Conservation (phyloP, 306 rosid species). For the Mimosa pudica region DNA sequence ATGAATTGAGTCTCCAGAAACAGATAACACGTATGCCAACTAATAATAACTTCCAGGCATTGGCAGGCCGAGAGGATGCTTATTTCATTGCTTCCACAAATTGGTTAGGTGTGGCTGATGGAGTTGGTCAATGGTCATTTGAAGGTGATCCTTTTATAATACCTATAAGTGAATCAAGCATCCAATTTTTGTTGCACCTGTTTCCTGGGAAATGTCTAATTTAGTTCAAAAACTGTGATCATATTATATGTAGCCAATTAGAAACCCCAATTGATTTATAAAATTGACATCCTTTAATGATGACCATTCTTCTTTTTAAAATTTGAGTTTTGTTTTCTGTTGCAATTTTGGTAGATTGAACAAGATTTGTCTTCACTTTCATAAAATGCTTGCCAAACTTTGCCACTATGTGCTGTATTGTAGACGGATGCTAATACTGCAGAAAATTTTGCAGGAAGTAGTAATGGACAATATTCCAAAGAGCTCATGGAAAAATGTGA, state of each 20-base stretch:
- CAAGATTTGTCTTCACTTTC: slow-evolving; percentile 2
- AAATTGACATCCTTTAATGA: slow-evolving; percentile 24
- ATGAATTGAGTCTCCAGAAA: slow-evolving; percentile 22
- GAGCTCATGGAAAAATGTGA: slow-evolving; percentile 70
- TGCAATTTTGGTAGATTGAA: slow-evolving; percentile 25
- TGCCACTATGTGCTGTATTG: not conserved
- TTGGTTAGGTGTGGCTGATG: slow-evolving; percentile 87
- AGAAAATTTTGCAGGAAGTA: slow-evolving; percentile 47
- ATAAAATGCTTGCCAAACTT: slow-evolving; percentile 18
- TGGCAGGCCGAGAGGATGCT: slow-evolving; percentile 74
- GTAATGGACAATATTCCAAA: slow-evolving; percentile 48
- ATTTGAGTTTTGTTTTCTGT: slow-evolving; percentile 25
- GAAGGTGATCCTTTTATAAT: slow-evolving; percentile 54
- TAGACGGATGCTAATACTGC: slow-evolving; percentile 5
- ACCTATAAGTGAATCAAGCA: slow-evolving; percentile 31
- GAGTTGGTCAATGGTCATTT: slow-evolving; percentile 74
- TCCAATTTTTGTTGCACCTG: not conserved
- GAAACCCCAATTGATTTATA: slow-evolving; percentile 2
- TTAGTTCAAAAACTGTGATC: slow-evolving; percentile 18
- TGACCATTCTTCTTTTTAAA: slow-evolving; percentile 14
- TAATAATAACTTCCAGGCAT: slow-evolving; percentile 67
- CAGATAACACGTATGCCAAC: slow-evolving; percentile 42
- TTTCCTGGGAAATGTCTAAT: slow-evolving; percentile 22
- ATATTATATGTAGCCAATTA: slow-evolving; percentile 8
- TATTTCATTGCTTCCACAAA: slow-evolving; percentile 58